Conservation (phyloP, 352 stramenopile species). For the Pythium coloratum region DNA sequence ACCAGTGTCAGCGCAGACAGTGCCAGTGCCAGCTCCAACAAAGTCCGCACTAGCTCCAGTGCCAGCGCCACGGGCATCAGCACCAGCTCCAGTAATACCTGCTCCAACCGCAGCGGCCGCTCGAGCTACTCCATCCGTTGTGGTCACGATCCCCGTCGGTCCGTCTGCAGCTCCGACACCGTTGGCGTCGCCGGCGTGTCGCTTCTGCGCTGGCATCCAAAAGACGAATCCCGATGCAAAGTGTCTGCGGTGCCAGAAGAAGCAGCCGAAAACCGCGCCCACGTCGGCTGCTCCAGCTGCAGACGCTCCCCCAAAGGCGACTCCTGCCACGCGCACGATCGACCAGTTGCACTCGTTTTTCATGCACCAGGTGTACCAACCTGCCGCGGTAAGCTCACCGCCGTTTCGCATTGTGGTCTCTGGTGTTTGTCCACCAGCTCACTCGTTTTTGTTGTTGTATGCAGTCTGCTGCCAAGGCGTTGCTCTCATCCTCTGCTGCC, state of each 20-base stretch:
- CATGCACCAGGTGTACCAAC: not conserved
- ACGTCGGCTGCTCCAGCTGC: not conserved
- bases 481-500: not conserved
- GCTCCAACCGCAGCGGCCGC: not conserved
- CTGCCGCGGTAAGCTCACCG: not conserved
- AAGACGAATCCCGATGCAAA: not conserved
- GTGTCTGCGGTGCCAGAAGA: slow-evolving; percentile 12
- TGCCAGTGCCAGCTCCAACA: too few species aligned
- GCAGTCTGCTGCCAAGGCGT: not conserved
- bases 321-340: not conserved
- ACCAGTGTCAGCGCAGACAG: not conserved
- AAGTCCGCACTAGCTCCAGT: too few species aligned
- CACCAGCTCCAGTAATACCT: not conserved
- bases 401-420: not conserved
- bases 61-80: not conserved
- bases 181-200: not conserved
- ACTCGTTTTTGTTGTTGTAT: not conserved
- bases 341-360: not conserved
- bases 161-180: not conserved
- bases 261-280: not conserved
- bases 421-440: not conserved
- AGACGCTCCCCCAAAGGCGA: not conserved
- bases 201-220: slow-evolving; percentile 21
- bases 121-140: not conserved
- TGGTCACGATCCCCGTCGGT: not conserved